Evolutionary conservation across 2,329 filamentous ascomycete species (phyloP).

Genomic region (Gremmenia infestans): DNA sequence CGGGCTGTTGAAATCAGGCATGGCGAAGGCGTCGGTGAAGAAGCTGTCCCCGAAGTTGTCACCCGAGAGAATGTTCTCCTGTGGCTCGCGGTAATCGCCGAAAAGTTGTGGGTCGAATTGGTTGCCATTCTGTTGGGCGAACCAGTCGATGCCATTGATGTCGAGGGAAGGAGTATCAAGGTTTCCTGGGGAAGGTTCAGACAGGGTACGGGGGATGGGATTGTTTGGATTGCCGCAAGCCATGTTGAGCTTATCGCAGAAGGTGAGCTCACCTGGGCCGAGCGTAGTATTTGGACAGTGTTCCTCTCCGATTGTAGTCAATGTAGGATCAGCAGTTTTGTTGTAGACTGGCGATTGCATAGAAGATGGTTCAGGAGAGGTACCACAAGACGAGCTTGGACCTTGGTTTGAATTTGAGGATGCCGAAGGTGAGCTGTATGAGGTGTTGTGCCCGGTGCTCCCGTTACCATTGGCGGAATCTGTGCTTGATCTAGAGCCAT

Average conservation of each 20-base stretch:
- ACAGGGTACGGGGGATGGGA: conserved; percentile 44
- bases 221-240: conserved; percentile 49
- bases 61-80: conserved; percentile 71
- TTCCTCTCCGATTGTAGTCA: conserved; percentile 64
- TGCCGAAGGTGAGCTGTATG: conserved; percentile 60
- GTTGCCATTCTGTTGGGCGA: conserved; percentile 74
- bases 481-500: conserved; percentile 40
- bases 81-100: conserved; percentile 85
- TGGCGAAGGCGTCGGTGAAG: conserved; percentile 68
- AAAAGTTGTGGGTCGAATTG: conserved; percentile 91
- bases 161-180: conserved; percentile 37
- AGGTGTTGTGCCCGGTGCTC: conserved; percentile 42
- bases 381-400: conserved; percentile 64
- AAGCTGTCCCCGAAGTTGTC: conserved; percentile 46
- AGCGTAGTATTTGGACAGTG: conserved; percentile 37
- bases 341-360: conserved; percentile 60
- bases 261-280: conserved; percentile 45
- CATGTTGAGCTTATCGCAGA: conserved; percentile 52
- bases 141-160: conserved; percentile 61
- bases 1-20: conserved; percentile 71
- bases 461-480: conserved; percentile 25
- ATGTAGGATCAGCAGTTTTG: conserved; percentile 56
- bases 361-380: conserved; percentile 65
- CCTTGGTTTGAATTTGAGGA: conserved; percentile 58
- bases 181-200: conserved; percentile 26